Conservation (phyloP, 441 rosid genomes). For the Gossypium gossypioides region DNA sequence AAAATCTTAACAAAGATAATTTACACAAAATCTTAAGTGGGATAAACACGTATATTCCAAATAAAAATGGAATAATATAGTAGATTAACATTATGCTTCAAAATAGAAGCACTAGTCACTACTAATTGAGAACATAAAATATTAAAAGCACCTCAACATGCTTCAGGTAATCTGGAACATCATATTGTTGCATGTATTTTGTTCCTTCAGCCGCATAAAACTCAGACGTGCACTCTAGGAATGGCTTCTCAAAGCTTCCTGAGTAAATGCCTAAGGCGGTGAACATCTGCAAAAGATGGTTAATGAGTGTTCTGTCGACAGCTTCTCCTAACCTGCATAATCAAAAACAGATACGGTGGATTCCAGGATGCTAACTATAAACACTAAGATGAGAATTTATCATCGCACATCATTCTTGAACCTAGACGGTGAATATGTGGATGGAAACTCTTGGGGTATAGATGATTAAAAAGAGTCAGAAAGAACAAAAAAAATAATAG, state of each 20-base stretch:
- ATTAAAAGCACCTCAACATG: conserved; percentile 72
- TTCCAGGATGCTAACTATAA: conserved; percentile 5
- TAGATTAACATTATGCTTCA: neutral
- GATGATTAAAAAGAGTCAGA: neutral
- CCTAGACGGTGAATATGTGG: neutral
- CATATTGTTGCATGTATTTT: conserved; percentile 90
- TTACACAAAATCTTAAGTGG: neutral
- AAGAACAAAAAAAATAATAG: neutral
- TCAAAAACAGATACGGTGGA: conserved; percentile 11
- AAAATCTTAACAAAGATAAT: neutral
- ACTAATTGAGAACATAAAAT: conserved; percentile 5
- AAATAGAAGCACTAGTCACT: neutral
- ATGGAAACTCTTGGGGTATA: neutral
- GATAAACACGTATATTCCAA: neutral
- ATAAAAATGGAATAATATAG: neutral
- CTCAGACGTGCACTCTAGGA: conserved; percentile 84
- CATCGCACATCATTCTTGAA: neutral
- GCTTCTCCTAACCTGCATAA: conserved; percentile 76
- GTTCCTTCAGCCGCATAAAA: conserved; percentile 95
- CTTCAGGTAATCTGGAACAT: conserved; percentile 90
- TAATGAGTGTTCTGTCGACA: conserved; percentile 74
- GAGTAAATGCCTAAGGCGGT: conserved; percentile 86
- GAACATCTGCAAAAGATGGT: conserved; percentile 95
- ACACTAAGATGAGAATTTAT: neutral
- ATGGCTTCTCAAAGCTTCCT: conserved; percentile 86